Evolutionary conservation across 2,329 filamentous ascomycete species (phyloP).

Genomic region (Coleophoma cylindrospora): DNA sequence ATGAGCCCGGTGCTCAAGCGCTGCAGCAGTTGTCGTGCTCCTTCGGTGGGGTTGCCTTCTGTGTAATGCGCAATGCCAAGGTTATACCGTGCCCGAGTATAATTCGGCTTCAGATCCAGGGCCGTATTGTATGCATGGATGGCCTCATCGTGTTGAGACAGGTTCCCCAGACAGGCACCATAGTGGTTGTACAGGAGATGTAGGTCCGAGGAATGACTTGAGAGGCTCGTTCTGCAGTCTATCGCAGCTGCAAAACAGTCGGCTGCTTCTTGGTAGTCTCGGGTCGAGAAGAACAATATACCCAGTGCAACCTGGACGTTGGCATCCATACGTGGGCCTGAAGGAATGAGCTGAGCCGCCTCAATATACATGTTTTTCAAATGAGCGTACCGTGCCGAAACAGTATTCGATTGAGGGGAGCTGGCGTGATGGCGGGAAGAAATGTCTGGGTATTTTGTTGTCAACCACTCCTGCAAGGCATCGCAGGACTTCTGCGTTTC

Average conservation of each 20-base stretch:
- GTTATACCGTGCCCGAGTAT: background rate
- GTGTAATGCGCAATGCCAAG: background rate
- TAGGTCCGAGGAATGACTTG: constrained; percentile 40
- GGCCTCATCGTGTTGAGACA: background rate
- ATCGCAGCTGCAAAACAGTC: constrained; percentile 46
- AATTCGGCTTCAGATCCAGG: background rate
- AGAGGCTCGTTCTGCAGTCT: constrained; percentile 58
- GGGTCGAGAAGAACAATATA: constrained; percentile 1
- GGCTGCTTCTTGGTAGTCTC: constrained; percentile 1
- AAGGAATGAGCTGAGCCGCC: constrained; percentile 1
- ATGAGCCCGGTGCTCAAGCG: background rate
- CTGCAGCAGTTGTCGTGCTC: background rate
- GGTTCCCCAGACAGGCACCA: constrained; percentile 1
- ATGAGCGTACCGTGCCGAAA: background rate
- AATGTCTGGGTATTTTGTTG: constrained; percentile 2
- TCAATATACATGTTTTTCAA: constrained; percentile 1
- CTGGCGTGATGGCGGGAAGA: background rate
- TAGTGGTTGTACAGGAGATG: constrained; percentile 6
- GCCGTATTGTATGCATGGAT: background rate
- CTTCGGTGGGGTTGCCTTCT: background rate
- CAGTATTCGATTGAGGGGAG: background rate
- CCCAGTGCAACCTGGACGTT: constrained; percentile 5
- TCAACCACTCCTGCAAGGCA: background rate
- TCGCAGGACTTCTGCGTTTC: background rate
- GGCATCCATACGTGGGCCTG: background rate